Base-by-base conservation (phyloP, 2,329 filamentous ascomycete genomes). In the Sarocladiaceae sp. region DNA sequence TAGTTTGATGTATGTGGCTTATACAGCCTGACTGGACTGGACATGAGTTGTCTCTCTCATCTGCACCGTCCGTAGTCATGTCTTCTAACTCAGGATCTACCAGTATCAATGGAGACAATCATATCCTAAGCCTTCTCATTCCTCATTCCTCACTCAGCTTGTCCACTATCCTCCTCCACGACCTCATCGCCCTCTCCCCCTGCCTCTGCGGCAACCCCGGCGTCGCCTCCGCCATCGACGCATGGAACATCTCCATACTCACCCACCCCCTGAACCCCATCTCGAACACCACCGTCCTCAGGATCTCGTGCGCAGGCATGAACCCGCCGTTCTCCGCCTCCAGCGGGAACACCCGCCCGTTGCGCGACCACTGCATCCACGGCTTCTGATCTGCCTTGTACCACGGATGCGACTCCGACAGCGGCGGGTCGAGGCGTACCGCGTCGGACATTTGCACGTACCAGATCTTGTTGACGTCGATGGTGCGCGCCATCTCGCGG, bases 351-450 rank as follows among this genome's bases (percentile, higher is more conserved):
- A 89, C 3, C 15, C 86, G 69, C 50, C 82, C 85, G 57, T 89
- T 89, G 15, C 86, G 54, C 1, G 61, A 86, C 86, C 86, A 91
- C 55, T 75, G 86, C 86, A 91, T 90, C 3, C 84, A 69, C 0
- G 55, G 4, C 0, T 63, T 64, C 51, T 66, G 64, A 23, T 55
- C 56, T 1, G 50, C 26, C 47, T 59, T 50, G 47, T 66, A 62
- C 24, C 63, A 64, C 3, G 54, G 48, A 34, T 68, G 64, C 2
- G 13, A 46, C 3, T 69, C 74, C 58, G 44, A 20, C 7, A 88
- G 59, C 0, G 83, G 83, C 13, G 63, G 54, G 0, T 60, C 56
- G 6, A 88, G 67, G 4, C 73, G 66, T 58, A 86, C 82, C 0
- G 79, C 85, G 55, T 89, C 84, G 6, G 85, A 83, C 7, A 88